phyloP scores from a whole-genome alignment of 345 rosid species.

The Theobroma cacao region DNA sequence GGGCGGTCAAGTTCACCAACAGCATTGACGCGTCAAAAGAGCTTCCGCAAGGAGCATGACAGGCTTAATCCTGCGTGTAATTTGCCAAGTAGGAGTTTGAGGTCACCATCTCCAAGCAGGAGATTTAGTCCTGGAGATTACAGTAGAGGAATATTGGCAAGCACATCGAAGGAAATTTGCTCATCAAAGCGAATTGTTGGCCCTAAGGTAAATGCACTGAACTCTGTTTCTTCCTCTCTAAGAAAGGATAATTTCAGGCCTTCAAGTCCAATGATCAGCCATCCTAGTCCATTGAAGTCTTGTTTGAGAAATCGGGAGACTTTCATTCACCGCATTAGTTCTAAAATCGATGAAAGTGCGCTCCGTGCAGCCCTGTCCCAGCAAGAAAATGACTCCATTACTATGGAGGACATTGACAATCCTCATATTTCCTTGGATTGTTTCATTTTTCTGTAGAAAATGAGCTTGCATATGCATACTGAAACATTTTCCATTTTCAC shows the following conservation, averaged over 20 bases:
- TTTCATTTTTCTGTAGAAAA: slow-evolving; percentile 69
- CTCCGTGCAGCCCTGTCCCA: slow-evolving; percentile 33
- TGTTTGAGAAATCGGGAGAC: slow-evolving; percentile 45
- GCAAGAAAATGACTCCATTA: slow-evolving; percentile 24
- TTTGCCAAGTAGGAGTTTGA: slow-evolving; percentile 57
- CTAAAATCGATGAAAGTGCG: slow-evolving; percentile 49
- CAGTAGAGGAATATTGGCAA: slow-evolving; percentile 22
- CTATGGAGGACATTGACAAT: slow-evolving; percentile 59
- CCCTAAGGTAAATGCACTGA: slow-evolving; percentile 19
- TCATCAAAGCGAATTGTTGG: slow-evolving; percentile 37
- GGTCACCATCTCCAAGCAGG: slow-evolving; percentile 61
- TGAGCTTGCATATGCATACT: slow-evolving; percentile 12
- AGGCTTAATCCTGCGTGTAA: slow-evolving; percentile 18
- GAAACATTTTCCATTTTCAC: neutral
- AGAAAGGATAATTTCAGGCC: slow-evolving; percentile 38
- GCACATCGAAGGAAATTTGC: slow-evolving; percentile 22
- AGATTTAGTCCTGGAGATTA: slow-evolving; percentile 42
- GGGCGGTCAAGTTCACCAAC: slow-evolving; percentile 64
- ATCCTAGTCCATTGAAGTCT: slow-evolving; percentile 19
- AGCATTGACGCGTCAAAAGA: slow-evolving; percentile 54
- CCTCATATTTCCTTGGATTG: slow-evolving; percentile 91
- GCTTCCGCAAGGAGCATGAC: slow-evolving; percentile 53
- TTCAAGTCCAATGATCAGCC: slow-evolving; percentile 24
- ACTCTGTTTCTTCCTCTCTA: slow-evolving; percentile 28
- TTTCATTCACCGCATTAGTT: slow-evolving; percentile 48